Evolutionary conservation across 345 rosid genomes (phyloP).

Genomic region (Aurinia saxatilis): DNA sequence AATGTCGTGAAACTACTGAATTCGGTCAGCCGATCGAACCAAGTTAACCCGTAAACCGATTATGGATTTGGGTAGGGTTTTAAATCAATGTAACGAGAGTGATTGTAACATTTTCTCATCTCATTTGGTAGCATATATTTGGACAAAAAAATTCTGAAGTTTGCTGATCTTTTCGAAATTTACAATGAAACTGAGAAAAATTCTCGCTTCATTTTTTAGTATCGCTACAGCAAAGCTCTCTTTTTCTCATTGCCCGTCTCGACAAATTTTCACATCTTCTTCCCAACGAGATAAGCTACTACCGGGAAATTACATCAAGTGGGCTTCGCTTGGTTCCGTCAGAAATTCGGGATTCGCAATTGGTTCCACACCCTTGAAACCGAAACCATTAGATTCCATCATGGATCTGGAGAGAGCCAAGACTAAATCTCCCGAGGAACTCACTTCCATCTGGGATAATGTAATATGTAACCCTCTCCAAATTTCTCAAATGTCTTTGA

Average conservation of each 20-base stretch:
- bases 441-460: slow-evolving; percentile 85
- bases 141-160: no score
- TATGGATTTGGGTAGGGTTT: no score
- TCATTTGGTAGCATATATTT: no score
- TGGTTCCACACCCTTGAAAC: slow-evolving; percentile 79
- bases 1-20: no score
- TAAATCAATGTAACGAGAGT: no score
- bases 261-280: slow-evolving; percentile 26
- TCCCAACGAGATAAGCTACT: slow-evolving; percentile 22
- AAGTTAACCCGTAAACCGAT: no score
- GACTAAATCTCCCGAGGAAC: slow-evolving; percentile 61
- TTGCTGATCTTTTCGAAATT: not conserved
- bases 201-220: slow-evolving; percentile 3
- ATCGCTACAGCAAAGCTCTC: slow-evolving; percentile 9
- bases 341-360: slow-evolving; percentile 71
- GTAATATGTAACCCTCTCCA: no score
- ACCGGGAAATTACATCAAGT: slow-evolving; percentile 46
- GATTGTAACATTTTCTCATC: no score
- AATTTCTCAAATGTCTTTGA: no score
- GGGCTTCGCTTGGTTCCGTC: slow-evolving; percentile 63
- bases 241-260: slow-evolving; percentile 3
- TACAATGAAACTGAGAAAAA: slow-evolving; percentile 21
- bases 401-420: slow-evolving; percentile 74
- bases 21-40: no score
- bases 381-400: slow-evolving; percentile 76